Evolutionary conservation across 2,329 filamentous ascomycete genomes (phyloP).

Genomic region (Xylariaceae sp.): DNA sequence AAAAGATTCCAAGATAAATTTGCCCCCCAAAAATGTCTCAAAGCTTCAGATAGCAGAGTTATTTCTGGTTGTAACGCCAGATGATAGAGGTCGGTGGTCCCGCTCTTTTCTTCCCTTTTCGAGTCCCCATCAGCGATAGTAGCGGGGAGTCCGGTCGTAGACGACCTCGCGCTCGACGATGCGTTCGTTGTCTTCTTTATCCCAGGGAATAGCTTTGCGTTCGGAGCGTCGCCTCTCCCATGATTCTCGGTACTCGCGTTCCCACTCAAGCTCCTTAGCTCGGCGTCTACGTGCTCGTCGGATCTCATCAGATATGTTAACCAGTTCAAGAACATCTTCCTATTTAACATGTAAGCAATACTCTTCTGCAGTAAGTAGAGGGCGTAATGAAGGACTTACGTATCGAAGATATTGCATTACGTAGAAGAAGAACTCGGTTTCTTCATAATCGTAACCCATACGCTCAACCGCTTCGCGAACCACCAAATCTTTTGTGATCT

Average conservation of each 20-base stretch:
- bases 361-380: too few species aligned
- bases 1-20: too few species aligned
- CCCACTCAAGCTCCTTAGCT: constrained; percentile 51
- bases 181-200: constrained; percentile 55
- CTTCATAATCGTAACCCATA: constrained; percentile 82
- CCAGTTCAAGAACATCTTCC: constrained; percentile 83
- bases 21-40: too few species aligned
- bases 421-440: constrained; percentile 87
- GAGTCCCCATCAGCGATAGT: constrained; percentile 6
- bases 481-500: constrained; percentile 92
- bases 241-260: constrained; percentile 52
- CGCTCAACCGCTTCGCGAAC: constrained; percentile 81
- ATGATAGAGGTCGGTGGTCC: too few species aligned
- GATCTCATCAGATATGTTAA: constrained; percentile 79
- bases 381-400: constrained; percentile 52
- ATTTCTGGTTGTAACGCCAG: too few species aligned
- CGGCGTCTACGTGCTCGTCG: constrained; percentile 56
- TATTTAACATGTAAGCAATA: constrained; percentile 36
- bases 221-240: constrained; percentile 40
- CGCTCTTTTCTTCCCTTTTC: too few species aligned
- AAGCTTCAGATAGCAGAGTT: too few species aligned
- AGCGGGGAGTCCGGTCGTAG: constrained; percentile 44
- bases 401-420: constrained; percentile 86
- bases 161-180: constrained; percentile 65
- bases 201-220: constrained; percentile 28